A percentile compares a stretch with the other conserved stretches of the same genome.
These are phyloP conservation scores for Taiwanofungus camphoratus DNA, from an alignment of 1,284 basidiomycete genomes.

Conservation along the genomic window DNA sequence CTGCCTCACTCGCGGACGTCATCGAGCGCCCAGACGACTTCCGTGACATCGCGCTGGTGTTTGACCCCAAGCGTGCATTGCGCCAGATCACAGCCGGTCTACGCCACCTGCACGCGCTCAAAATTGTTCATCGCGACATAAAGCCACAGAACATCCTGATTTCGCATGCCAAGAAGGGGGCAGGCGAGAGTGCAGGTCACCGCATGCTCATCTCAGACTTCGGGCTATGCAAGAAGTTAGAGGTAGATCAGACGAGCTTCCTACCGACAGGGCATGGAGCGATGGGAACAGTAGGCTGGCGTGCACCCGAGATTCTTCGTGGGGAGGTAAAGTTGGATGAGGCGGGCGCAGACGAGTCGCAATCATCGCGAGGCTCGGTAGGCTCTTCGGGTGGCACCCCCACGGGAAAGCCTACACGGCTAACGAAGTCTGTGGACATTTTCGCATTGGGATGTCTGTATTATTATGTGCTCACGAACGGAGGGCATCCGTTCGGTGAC, in stretches of 20 bases:
- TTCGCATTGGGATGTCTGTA: slow-evolving; percentile 92
- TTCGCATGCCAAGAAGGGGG: slow-evolving; percentile 60
- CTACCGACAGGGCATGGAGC: slow-evolving; percentile 75
- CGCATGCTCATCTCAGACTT: slow-evolving; percentile 95
- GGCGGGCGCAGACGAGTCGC: slow-evolving; percentile 57
- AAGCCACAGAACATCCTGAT: slow-evolving; percentile 98
- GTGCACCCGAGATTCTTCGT: slow-evolving; percentile 88
- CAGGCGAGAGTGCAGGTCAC: slow-evolving; percentile 46
- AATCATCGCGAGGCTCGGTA: slow-evolving; percentile 61
- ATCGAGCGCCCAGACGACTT: slow-evolving; percentile 79
- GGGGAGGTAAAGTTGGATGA: slow-evolving; percentile 91
- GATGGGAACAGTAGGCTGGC: slow-evolving; percentile 90
- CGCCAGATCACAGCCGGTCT: slow-evolving; percentile 86
- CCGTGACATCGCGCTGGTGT: slow-evolving; percentile 59
- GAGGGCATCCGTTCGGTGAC: slow-evolving; percentile 88
- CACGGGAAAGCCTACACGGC: slow-evolving; percentile 48
- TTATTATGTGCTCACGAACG: slow-evolving; percentile 85
- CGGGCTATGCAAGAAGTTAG: slow-evolving; percentile 88
- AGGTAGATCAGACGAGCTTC: slow-evolving; percentile 91
- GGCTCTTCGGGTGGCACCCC: slow-evolving; percentile 38
- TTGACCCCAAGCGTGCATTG: slow-evolving; percentile 87
- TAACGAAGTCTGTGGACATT: slow-evolving; percentile 92
- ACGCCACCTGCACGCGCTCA: slow-evolving; percentile 88
- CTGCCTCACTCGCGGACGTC: slow-evolving; percentile 90
- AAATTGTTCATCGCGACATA: slow-evolving; percentile 97